phyloP scores from a whole-genome alignment of 1,139 yeast species.

The Kurtzmaniella natalensis region DNA sequence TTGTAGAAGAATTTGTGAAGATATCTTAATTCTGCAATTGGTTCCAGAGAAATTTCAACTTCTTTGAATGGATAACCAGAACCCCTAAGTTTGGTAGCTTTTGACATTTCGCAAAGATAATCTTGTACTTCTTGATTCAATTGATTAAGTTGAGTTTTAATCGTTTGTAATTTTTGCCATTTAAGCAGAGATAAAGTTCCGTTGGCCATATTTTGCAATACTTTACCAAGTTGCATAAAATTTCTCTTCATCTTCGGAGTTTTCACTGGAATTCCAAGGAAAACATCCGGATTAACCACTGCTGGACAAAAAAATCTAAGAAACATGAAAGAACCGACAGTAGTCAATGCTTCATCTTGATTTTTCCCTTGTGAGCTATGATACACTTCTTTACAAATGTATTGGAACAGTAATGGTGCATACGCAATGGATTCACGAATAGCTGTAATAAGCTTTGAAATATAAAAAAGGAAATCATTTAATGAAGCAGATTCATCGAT shows the following conservation, averaged over 20 bases:
- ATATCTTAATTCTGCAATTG: slow-evolving; percentile 48
- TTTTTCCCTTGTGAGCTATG: slow-evolving; percentile 59
- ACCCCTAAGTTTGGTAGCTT: slow-evolving; percentile 6
- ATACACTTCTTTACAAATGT: slow-evolving; percentile 71
- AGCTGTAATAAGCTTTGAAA: slow-evolving; percentile 56
- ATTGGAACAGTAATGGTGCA: slow-evolving; percentile 71
- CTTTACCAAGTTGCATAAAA: slow-evolving; percentile 77
- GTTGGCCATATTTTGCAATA: slow-evolving; percentile 84
- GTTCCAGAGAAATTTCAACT: slow-evolving; percentile 13
- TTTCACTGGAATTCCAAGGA: slow-evolving; percentile 43
- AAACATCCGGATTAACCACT: slow-evolving; percentile 80
- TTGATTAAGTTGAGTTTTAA: slow-evolving; percentile 37
- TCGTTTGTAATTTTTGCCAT: slow-evolving; percentile 51
- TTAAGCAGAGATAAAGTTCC: slow-evolving; percentile 57
- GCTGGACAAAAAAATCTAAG: slow-evolving; percentile 88
- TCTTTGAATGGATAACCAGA: slow-evolving; percentile 28
- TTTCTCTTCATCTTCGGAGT: slow-evolving; percentile 59
- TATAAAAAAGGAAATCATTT: slow-evolving; percentile 49
- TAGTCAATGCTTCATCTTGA: slow-evolving; percentile 57
- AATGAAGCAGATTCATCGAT: slow-evolving; percentile 30
- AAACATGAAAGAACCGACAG: slow-evolving; percentile 86
- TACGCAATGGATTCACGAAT: slow-evolving; percentile 52
- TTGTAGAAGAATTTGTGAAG: slow-evolving; percentile 65
- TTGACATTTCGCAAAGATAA: slow-evolving; percentile 36
- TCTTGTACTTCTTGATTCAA: slow-evolving; percentile 42